phyloP scores from a whole-genome alignment of 2,329 filamentous ascomycete species.

The Aciculosporium take region DNA sequence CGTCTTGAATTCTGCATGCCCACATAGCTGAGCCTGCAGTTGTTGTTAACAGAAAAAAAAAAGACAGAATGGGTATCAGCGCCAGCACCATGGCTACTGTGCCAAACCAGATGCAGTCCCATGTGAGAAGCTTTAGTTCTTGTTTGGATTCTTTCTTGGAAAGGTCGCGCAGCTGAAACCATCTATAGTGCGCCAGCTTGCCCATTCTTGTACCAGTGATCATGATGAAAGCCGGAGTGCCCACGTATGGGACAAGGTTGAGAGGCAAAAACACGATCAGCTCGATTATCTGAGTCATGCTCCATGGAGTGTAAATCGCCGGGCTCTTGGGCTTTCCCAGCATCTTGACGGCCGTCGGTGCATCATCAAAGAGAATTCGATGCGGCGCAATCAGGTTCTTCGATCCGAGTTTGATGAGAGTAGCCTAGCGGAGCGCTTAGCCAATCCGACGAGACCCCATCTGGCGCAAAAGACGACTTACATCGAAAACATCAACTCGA shows the following conservation, averaged over 20 bases:
- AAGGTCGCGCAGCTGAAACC: slow-evolving; percentile 68
- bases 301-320: slow-evolving; percentile 78
- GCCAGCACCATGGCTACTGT: slow-evolving; percentile 72
- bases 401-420: slow-evolving; percentile 60
- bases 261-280: slow-evolving; percentile 67
- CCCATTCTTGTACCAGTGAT: slow-evolving; percentile 79
- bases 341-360: slow-evolving; percentile 59
- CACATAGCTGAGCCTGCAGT: slow-evolving; percentile 76
- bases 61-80: slow-evolving; percentile 79
- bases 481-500: slow-evolving; percentile 72
- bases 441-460: neutral
- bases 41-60: slow-evolving; percentile 84
- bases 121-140: slow-evolving; percentile 51
- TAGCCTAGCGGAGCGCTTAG: slow-evolving; percentile 29
- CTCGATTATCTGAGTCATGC: slow-evolving; percentile 77
- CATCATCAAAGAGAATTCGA: slow-evolving; percentile 51
- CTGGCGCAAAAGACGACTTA: slow-evolving; percentile 22
- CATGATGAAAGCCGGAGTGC: slow-evolving; percentile 72
- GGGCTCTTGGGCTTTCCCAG: slow-evolving; percentile 67
- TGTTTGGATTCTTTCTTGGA: slow-evolving; percentile 58
- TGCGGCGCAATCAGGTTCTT: slow-evolving; percentile 53
- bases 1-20: slow-evolving; percentile 63
- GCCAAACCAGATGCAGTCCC: slow-evolving; percentile 91
- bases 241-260: slow-evolving; percentile 74
- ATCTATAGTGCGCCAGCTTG: slow-evolving; percentile 80